Evolutionary conservation across 345 rosid genomes (phyloP).

Genomic region (Mercurialis annua): DNA sequence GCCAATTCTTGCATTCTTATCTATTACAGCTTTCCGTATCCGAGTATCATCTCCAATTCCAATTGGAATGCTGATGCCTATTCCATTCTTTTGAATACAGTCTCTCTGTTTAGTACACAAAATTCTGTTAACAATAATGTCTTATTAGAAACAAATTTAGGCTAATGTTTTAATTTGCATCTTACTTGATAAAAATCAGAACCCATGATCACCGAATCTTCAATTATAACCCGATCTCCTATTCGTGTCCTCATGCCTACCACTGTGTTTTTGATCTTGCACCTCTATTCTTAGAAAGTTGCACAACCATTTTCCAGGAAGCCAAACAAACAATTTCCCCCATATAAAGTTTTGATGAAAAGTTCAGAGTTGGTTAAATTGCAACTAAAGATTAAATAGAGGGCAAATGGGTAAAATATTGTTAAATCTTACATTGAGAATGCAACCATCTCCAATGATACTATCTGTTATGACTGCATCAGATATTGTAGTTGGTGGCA

Average conservation of each 20-base stretch:
- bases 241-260: constrained; percentile 78
- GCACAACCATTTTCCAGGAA: constrained; percentile 12
- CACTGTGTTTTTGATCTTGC: constrained; percentile 68
- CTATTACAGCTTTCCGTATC: constrained; percentile 61
- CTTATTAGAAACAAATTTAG: neutral
- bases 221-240: constrained; percentile 50
- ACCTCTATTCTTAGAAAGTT: constrained; percentile 48
- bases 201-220: constrained; percentile 78
- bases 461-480: constrained; percentile 57
- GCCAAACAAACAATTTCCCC: neutral
- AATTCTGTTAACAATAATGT: constrained; percentile 5
- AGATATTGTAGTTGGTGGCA: constrained; percentile 59
- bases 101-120: constrained; percentile 23
- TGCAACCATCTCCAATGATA: constrained; percentile 79
- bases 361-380: neutral
- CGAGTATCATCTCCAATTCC: constrained; percentile 65
- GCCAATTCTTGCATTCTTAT: constrained; percentile 83
- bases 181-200: constrained; percentile 71
- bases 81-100: constrained; percentile 22
- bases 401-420: neutral
- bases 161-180: neutral
- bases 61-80: constrained; percentile 35
- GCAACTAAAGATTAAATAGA: too few relatives aligned
- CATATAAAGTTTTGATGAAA: neutral
- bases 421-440: constrained; percentile 51